A percentile compares a stretch with the other conserved stretches of the same genome.
Conservation (phyloP, 345 rosid genomes). For the Salix koriyanagi region DNA sequence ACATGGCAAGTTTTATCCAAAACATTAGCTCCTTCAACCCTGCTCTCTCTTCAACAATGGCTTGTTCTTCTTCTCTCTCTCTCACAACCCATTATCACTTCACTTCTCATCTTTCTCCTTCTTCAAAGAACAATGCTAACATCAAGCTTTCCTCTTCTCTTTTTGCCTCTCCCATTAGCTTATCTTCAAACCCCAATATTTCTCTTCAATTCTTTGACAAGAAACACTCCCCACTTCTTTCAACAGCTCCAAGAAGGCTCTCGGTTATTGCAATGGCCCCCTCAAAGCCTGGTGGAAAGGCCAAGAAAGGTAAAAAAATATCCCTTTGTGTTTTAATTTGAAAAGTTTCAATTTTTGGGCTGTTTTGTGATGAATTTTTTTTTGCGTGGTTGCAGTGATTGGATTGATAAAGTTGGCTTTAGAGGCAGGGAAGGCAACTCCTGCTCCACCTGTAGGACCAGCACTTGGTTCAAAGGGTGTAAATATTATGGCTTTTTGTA, state of each 20-base stretch:
- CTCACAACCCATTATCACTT: background rate
- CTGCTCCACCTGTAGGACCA: conserved; percentile 94
- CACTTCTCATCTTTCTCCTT: background rate
- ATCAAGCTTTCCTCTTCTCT: conserved; percentile 39
- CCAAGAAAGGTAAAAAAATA: conserved; percentile 64
- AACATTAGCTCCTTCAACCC: conserved; percentile 24
- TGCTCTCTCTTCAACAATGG: conserved; percentile 2
- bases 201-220: conserved; percentile 46
- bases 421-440: conserved; percentile 95
- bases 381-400: conserved; percentile 39
- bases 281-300: conserved; percentile 77
- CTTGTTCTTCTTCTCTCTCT: conserved; percentile 14
- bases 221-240: conserved; percentile 40
- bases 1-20: conserved; percentile 22
- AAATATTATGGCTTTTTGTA: conserved; percentile 87
- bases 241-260: conserved; percentile 54
- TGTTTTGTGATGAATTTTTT: background rate
- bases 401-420: conserved; percentile 82
- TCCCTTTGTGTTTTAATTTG: background rate
- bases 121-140: conserved; percentile 7
- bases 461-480: conserved; percentile 89
- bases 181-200: conserved; percentile 47
- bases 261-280: conserved; percentile 93
- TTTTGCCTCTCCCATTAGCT: conserved; percentile 29
- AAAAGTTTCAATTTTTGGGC: background rate